These are phyloP conservation scores for Plasmodium coatneyi DNA, from an alignment of 169 alveolate genomes.

Conservation along the genomic window DNA sequence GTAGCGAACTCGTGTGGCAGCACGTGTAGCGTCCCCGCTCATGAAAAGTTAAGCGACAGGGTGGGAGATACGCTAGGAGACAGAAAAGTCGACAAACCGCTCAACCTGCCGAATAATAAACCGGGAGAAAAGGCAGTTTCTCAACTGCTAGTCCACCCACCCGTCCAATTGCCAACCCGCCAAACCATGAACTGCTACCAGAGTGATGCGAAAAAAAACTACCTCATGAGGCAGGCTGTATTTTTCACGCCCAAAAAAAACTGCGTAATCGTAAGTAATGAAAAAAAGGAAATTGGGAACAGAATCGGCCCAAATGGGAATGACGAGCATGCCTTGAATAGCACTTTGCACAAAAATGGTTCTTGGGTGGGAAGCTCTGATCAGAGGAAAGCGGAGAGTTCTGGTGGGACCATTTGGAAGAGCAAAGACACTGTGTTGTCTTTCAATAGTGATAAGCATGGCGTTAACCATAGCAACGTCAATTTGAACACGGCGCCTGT, in stretches of 20 bases:
- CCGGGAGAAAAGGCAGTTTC: neutral
- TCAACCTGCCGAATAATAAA: neutral
- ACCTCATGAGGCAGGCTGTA: conserved; percentile 35
- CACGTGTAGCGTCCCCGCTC: neutral
- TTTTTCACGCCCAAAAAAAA: conserved; percentile 58
- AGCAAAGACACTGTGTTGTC: neutral
- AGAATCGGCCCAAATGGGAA: conserved; percentile 13
- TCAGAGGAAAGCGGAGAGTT: neutral
- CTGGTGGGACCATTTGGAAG: neutral
- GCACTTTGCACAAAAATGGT: neutral
- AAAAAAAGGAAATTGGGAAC: conserved; percentile 51
- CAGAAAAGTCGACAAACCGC: neutral
- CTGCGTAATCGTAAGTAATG: conserved; percentile 32
- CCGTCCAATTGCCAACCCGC: neutral
- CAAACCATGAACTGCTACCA: conserved; percentile 19
- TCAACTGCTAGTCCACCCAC: too few relatives aligned
- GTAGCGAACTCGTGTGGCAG: neutral
- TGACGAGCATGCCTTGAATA: neutral
- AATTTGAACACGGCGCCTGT: neutral
- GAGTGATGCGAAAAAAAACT: conserved; percentile 5
- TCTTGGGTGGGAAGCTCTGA: neutral
- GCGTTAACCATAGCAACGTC: neutral
- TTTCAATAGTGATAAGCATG: neutral
- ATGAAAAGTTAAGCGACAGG: neutral
- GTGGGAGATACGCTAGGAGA: neutral